Conservation (phyloP, 176 grass and related monocot genomes). For the Puccinellia tenuiflora region DNA sequence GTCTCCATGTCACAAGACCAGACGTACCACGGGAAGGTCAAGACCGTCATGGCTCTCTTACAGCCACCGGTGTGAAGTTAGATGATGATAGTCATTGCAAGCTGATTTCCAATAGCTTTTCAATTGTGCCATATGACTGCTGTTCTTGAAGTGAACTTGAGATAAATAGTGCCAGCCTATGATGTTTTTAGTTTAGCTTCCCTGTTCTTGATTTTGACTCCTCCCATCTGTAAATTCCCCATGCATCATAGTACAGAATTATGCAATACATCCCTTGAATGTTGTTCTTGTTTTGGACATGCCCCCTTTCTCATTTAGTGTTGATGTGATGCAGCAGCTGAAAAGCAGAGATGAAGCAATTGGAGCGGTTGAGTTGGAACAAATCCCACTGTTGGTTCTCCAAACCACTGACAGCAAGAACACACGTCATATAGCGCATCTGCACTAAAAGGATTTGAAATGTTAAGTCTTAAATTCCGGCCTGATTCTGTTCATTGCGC, state of each 20-base stretch:
- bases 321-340: no score
- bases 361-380: no score
- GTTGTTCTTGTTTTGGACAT: no score
- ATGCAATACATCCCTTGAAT: no score
- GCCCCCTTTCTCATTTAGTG: no score
- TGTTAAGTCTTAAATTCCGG: no score
- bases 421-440: no score
- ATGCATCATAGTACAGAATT: neutral
- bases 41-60: constrained; percentile 59
- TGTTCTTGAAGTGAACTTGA: neutral
- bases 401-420: no score
- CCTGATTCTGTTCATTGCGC: no score
- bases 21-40: constrained; percentile 73
- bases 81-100: neutral
- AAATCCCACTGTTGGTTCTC: no score
- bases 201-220: neutral
- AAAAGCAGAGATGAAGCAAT: no score
- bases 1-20: constrained; percentile 67
- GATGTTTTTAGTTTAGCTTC: neutral
- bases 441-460: no score
- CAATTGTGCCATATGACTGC: neutral
- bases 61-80: constrained; percentile 56
- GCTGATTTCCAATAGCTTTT: neutral
- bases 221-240: neutral
- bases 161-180: neutral